Evolutionary conservation across 805 yeast species (phyloP), one percentile per base, ranked within the genome.

Genomic region (Lipomyces orientalis): DNA sequence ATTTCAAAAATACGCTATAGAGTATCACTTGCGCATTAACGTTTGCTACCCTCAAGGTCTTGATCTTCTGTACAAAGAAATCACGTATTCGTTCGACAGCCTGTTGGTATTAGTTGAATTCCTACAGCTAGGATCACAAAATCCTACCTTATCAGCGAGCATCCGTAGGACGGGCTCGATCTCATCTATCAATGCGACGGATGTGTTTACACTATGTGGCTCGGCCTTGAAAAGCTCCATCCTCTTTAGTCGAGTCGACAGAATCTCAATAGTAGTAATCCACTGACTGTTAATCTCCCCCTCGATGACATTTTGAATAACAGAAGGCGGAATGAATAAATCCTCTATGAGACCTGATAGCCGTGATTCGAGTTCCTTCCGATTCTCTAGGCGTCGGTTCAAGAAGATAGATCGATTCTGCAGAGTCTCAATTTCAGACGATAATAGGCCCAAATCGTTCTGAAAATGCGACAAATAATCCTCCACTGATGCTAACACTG

Each of bases 321-420:
- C 81, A 0, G 85, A 85, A 0, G 97, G 95, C 0, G 97, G 90
- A 7, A 93, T 85, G 67, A 90, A 81, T 46, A 90, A 80, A 71
- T 90, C 93, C 51, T 89, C 84, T 0, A 93, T 88, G n/a, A 91
- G 79, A 0, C 97, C 97, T 22, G 90, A 86, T 65, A 93, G 83
- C 61, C 81, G 81, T 8, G 77, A 76, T 65, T 87, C 86, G 22
- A 85, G 82, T 39, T 78, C 73, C 19, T 84, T 81, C 60, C 89
- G 85, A 52, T 79, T 78, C 12, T 80, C 80, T 14, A 88, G 80
- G 54, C 86, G 81, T 25, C 77, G 73, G 52, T 85, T 82, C 54
- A 90, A 76, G 19, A 80, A 77, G 19, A 83, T 75, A 1, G 90
- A 86, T 66, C 86, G 82, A 5, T 80, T 76, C 72, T 88, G 89